These are phyloP conservation scores for Plenodomus biglobosus DNA, from an alignment of 2,329 filamentous ascomycete species.

Conservation along the genomic window DNA sequence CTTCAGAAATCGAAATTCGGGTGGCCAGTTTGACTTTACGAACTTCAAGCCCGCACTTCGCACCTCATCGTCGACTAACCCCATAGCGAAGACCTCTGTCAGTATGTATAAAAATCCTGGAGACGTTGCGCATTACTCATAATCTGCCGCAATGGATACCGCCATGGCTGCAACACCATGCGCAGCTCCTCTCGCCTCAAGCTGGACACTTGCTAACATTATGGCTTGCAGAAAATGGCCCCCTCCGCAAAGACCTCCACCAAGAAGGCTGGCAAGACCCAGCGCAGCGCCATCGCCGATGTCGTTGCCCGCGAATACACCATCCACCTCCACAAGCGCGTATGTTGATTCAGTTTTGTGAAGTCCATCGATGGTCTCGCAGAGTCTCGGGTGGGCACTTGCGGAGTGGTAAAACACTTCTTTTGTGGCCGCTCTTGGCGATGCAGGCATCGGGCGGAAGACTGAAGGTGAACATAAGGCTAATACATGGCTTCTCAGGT, in stretches of 20 bases:
- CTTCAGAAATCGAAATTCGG: constrained; percentile 23
- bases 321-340: constrained; percentile 99
- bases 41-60: constrained; percentile 23
- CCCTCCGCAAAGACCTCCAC: constrained; percentile 43
- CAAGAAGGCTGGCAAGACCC: constrained; percentile 67
- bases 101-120: constrained; percentile 21
- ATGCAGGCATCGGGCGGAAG: constrained; percentile 64
- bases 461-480: constrained; percentile 54
- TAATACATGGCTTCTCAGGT: constrained; percentile 65
- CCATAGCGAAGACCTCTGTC: constrained; percentile 28
- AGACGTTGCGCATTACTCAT: background rate
- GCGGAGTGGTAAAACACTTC: constrained; percentile 24
- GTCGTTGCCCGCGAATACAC: constrained; percentile 99
- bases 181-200: background rate
- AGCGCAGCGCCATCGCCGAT: constrained; percentile 95
- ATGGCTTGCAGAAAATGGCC: constrained; percentile 43
- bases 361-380: constrained; percentile 64
- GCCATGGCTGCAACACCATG: background rate
- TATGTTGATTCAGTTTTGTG: constrained; percentile 76
- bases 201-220: constrained; percentile 20
- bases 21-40: constrained; percentile 6
- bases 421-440: constrained; percentile 8
- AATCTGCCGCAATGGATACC: constrained; percentile 1
- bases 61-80: constrained; percentile 31
- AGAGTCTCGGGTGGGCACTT: constrained; percentile 18